Evolutionary conservation across 2,329 filamentous ascomycete species (phyloP).

Genomic region (Monilinia polystroma): DNA sequence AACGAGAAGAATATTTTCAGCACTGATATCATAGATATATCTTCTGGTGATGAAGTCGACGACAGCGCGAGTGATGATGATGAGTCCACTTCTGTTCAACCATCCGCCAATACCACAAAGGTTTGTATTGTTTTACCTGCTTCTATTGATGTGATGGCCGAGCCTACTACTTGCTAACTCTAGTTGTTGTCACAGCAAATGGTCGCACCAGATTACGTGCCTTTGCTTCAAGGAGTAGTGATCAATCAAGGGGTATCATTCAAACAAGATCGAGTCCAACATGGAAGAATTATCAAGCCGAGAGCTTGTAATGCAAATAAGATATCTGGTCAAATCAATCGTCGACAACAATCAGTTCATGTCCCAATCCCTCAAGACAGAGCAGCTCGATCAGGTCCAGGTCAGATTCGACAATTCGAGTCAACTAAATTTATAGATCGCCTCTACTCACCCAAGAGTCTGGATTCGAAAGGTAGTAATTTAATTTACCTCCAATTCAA

Average conservation of each 20-base stretch:
- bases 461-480: neutral
- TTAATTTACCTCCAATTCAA: neutral
- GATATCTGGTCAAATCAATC: neutral
- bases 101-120: neutral
- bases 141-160: neutral
- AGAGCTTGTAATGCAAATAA: neutral
- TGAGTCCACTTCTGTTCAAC: neutral
- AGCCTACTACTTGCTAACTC: neutral
- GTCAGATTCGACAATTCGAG: neutral
- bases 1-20: neutral
- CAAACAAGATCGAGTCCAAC: neutral
- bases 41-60: constrained; percentile 7
- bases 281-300: neutral
- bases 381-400: neutral
- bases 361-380: neutral
- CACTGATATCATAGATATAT: neutral
- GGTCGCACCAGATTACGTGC: neutral
- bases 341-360: neutral
- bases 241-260: neutral
- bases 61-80: neutral
- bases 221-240: neutral
- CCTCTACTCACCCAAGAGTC: neutral
- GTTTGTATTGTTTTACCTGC: neutral
- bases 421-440: neutral
- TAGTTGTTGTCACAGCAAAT: neutral